phyloP scores from a whole-genome alignment of 2,329 filamentous ascomycete genomes.

The Penicillium sp. region DNA sequence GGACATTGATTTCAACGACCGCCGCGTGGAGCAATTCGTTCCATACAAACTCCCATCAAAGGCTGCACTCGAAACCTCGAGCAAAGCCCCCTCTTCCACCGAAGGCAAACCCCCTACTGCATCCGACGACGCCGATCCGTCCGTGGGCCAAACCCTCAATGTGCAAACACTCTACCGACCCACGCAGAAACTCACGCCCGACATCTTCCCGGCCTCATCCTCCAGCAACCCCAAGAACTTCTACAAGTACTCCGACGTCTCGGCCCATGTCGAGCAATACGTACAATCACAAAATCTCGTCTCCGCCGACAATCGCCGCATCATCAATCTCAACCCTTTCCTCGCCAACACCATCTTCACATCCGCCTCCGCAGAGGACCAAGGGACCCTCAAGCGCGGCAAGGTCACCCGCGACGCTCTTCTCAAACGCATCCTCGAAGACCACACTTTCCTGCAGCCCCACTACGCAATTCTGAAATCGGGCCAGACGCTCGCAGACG shows the following conservation, averaged over 20 bases:
- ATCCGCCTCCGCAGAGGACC: constrained; percentile 48
- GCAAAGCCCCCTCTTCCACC: constrained; percentile 25
- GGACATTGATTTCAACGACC: constrained; percentile 59
- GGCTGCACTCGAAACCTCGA: constrained; percentile 42
- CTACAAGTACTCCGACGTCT: constrained; percentile 57
- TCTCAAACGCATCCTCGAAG: constrained; percentile 52
- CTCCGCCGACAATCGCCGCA: constrained; percentile 53
- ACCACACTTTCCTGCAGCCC: constrained; percentile 44
- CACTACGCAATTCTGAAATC: constrained; percentile 52
- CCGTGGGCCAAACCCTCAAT: constrained; percentile 38
- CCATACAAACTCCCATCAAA: constrained; percentile 59
- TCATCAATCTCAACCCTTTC: constrained; percentile 57
- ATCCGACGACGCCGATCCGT: constrained; percentile 34
- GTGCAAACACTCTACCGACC: constrained; percentile 52
- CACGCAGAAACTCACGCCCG: constrained; percentile 52
- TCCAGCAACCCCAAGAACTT: constrained; percentile 48
- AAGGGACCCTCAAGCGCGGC: constrained; percentile 52
- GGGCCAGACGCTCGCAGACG: constrained; percentile 33
- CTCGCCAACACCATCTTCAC: constrained; percentile 58
- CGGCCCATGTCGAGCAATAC: constrained; percentile 52
- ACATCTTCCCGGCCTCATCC: constrained; percentile 45
- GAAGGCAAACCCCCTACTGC: constrained; percentile 23
- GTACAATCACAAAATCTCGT: constrained; percentile 52
- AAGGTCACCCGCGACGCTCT: constrained; percentile 56
- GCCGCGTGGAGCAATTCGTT: constrained; percentile 49